Evolutionary conservation across 2,329 filamentous ascomycete species (phyloP).

Genomic region (Rutstroemia sp.): DNA sequence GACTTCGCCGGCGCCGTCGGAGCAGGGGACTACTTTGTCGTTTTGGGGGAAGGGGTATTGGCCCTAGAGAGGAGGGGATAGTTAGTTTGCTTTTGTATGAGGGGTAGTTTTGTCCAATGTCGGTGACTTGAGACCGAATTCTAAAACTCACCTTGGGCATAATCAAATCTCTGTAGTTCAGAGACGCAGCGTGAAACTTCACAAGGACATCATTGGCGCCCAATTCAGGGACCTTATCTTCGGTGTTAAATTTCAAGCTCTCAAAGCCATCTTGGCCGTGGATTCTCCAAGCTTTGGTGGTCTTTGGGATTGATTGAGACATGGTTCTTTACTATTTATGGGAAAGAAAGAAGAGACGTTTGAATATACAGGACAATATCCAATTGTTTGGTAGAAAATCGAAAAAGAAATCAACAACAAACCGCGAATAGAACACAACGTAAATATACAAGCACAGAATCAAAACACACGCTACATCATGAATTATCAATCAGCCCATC

Average conservation of each 20-base stretch:
- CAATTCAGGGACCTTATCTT: slow-evolving; percentile 32
- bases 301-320: slow-evolving; percentile 24
- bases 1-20: slow-evolving; percentile 39
- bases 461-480: no score
- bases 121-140: not conserved
- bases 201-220: slow-evolving; percentile 49
- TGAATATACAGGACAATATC: not conserved
- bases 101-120: not conserved
- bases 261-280: slow-evolving; percentile 42
- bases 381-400: not conserved
- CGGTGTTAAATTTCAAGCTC: slow-evolving; percentile 35
- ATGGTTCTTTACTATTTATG: not conserved
- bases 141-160: slow-evolving; percentile 27
- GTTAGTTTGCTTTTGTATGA: not conserved
- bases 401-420: not conserved
- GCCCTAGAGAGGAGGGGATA: slow-evolving; percentile 7
- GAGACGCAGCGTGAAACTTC: slow-evolving; percentile 36
- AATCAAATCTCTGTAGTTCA: slow-evolving; percentile 35
- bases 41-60: slow-evolving; percentile 23
- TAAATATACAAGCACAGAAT: no score
- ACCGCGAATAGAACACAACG: no score
- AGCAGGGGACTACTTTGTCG: slow-evolving; percentile 28
- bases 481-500: no score
- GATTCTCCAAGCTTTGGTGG: slow-evolving; percentile 39
- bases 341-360: not conserved